phyloP scores from a whole-genome alignment of 768 basidiomycete genomes.

The Termitomyces sp. region DNA sequence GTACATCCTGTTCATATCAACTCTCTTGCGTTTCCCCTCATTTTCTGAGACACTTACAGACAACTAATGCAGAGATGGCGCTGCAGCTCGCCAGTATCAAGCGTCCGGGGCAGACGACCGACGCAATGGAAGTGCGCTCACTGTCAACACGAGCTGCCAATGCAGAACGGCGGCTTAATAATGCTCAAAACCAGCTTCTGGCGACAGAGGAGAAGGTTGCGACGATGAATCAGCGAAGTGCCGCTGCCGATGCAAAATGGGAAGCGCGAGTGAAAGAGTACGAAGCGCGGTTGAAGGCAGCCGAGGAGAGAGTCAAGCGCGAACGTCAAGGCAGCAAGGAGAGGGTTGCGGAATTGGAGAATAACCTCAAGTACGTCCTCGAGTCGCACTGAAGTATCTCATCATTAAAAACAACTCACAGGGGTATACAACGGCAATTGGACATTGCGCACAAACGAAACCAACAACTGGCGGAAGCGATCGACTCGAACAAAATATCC shows the following conservation, averaged over 20 bases:
- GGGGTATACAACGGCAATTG: slow-evolving; percentile 73
- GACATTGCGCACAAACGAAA: slow-evolving; percentile 78
- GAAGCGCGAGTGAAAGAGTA: slow-evolving; percentile 94
- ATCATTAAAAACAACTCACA: slow-evolving; percentile 22
- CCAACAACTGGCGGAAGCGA: slow-evolving; percentile 52
- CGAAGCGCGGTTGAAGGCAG: slow-evolving; percentile 72
- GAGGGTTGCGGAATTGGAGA: slow-evolving; percentile 67
- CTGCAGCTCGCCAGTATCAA: slow-evolving; percentile 63
- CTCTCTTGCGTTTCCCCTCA: not conserved
- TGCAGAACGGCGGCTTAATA: slow-evolving; percentile 84
- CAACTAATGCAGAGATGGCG: slow-evolving; percentile 70
- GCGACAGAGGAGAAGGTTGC: slow-evolving; percentile 84
- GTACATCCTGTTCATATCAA: slow-evolving; percentile 36
- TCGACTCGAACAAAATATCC: slow-evolving; percentile 34
- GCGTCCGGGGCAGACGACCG: slow-evolving; percentile 52
- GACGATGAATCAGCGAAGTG: slow-evolving; percentile 66
- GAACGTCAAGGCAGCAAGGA: slow-evolving; percentile 95
- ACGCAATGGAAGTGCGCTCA: slow-evolving; percentile 68
- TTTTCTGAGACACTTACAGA: slow-evolving; percentile 35
- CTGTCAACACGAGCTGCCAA: slow-evolving; percentile 73
- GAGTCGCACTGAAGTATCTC: not conserved
- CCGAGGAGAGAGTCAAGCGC: slow-evolving; percentile 89
- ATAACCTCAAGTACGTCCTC: slow-evolving; percentile 57
- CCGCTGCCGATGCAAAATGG: slow-evolving; percentile 82
- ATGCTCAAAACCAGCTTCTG: slow-evolving; percentile 79